phyloP scores from a whole-genome alignment of 176 grass and related monocot species.

The Zea luxurians region DNA sequence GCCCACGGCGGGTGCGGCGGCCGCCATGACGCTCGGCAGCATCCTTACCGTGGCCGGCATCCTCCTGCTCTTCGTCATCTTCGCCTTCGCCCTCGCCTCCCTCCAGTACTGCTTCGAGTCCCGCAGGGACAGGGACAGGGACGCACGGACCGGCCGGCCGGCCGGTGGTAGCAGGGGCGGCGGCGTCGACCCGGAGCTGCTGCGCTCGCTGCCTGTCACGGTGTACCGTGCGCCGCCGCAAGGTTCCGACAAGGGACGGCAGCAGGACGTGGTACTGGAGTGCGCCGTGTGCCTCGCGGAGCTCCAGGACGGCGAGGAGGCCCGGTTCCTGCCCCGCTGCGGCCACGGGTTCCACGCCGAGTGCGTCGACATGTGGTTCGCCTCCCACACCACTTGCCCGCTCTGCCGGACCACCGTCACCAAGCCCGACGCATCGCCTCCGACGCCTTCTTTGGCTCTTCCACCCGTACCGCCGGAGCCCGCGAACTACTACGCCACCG shows the following conservation, averaged over 20 bases:
- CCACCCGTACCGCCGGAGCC: slow-evolving; percentile 45
- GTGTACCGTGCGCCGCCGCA: slow-evolving; percentile 40
- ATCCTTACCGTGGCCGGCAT: slow-evolving; percentile 1
- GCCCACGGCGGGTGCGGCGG: neutral
- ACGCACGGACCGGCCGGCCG: neutral
- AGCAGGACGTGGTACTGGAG: slow-evolving; percentile 30
- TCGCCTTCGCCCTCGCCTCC: slow-evolving; percentile 32
- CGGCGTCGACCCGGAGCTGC: slow-evolving; percentile 39
- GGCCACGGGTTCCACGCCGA: slow-evolving; percentile 75
- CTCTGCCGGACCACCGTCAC: slow-evolving; percentile 68
- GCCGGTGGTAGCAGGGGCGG: neutral
- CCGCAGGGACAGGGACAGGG: neutral
- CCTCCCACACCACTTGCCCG: slow-evolving; percentile 59
- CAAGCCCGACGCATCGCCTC: slow-evolving; percentile 36
- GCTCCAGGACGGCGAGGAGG: slow-evolving; percentile 62
- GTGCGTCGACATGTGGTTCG: slow-evolving; percentile 52
- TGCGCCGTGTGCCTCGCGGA: slow-evolving; percentile 71
- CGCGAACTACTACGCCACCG: slow-evolving; percentile 41
- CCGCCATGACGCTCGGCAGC: neutral
- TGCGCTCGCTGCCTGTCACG: slow-evolving; percentile 43
- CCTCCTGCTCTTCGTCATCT: slow-evolving; percentile 18
- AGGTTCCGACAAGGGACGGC: neutral
- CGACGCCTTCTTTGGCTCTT: neutral
- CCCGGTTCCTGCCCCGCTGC: slow-evolving; percentile 51
- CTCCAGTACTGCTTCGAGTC: neutral